Percentiles rank a stretch among this genome's conserved stretches.
Evolutionary conservation across 2,329 filamentous ascomycete genomes (phyloP).

Genomic region (Scopulariopsis brevicaulis): DNA sequence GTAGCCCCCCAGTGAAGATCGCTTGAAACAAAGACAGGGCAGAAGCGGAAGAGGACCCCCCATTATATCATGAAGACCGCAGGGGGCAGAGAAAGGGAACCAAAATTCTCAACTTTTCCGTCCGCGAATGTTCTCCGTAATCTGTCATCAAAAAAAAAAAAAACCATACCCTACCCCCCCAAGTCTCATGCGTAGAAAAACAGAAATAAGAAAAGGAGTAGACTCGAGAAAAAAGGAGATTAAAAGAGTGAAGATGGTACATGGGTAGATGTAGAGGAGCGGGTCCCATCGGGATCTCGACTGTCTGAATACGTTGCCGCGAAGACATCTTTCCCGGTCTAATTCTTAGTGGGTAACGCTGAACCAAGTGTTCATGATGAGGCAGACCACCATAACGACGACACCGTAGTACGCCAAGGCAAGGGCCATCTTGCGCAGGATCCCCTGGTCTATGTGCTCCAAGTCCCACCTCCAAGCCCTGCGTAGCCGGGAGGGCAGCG

Average conservation of each 20-base stretch:
- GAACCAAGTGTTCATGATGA: constrained; percentile 79
- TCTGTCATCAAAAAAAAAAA: neutral
- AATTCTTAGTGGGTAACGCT: constrained; percentile 43
- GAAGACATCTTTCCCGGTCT: neutral
- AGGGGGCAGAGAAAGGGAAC: neutral
- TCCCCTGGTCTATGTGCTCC: constrained; percentile 50
- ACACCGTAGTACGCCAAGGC: constrained; percentile 73
- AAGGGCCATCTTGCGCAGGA: constrained; percentile 63
- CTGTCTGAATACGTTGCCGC: neutral
- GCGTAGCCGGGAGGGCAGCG: constrained; percentile 15
- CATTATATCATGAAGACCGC: neutral
- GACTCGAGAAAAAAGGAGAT: neutral
- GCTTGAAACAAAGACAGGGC: neutral
- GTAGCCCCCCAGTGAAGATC: neutral
- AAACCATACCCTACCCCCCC: neutral
- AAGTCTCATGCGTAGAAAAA: neutral
- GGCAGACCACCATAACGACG: constrained; percentile 79
- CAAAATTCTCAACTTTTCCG: neutral
- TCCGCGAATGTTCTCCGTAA: neutral
- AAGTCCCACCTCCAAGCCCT: constrained; percentile 40
- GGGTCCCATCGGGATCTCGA: neutral
- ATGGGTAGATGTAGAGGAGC: neutral
- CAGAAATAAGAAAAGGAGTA: neutral
- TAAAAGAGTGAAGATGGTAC: neutral
- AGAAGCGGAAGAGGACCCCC: neutral